phyloP scores from a whole-genome alignment of 2,329 filamentous ascomycete species.

The Sporothrix variecibatus region DNA sequence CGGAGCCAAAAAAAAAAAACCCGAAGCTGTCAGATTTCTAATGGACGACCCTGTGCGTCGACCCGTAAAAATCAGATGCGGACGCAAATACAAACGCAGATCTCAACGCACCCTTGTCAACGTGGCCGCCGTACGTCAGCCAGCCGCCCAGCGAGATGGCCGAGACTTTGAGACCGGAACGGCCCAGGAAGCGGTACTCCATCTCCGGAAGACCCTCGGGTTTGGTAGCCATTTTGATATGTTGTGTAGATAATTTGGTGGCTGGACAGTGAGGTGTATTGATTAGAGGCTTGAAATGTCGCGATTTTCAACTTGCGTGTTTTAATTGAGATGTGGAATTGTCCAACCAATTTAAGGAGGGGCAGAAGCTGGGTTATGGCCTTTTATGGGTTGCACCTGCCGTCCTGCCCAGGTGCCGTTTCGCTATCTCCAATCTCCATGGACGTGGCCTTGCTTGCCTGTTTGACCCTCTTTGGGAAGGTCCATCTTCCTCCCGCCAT shows the following conservation, averaged over 20 bases:
- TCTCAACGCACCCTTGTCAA: slow-evolving; percentile 35
- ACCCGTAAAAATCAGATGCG: too few species aligned
- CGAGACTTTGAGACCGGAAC: slow-evolving; percentile 31
- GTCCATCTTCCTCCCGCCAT: neutral
- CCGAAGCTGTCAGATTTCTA: neutral
- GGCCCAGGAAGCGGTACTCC: slow-evolving; percentile 27
- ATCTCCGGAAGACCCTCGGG: slow-evolving; percentile 24
- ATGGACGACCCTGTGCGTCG: neutral
- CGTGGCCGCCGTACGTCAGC: slow-evolving; percentile 45
- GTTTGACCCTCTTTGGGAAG: neutral
- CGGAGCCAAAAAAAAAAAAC: too few species aligned
- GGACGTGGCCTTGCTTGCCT: neutral
- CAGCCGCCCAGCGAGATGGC: slow-evolving; percentile 54
- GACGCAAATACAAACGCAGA: too few species aligned
- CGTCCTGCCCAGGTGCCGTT: neutral
- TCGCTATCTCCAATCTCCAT: slow-evolving; percentile 1
- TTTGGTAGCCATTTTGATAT: slow-evolving; percentile 16
- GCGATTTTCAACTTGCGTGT: neutral
- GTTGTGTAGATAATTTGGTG: neutral
- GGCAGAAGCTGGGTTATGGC: neutral
- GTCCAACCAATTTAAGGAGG: neutral
- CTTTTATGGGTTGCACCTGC: slow-evolving; percentile 14
- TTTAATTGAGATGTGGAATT: neutral
- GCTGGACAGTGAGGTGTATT: neutral
- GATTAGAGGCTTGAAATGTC: neutral